These are phyloP conservation scores for Schizopora paradoxa DNA, from an alignment of 1,284 basidiomycete species.

Conservation along the genomic window DNA sequence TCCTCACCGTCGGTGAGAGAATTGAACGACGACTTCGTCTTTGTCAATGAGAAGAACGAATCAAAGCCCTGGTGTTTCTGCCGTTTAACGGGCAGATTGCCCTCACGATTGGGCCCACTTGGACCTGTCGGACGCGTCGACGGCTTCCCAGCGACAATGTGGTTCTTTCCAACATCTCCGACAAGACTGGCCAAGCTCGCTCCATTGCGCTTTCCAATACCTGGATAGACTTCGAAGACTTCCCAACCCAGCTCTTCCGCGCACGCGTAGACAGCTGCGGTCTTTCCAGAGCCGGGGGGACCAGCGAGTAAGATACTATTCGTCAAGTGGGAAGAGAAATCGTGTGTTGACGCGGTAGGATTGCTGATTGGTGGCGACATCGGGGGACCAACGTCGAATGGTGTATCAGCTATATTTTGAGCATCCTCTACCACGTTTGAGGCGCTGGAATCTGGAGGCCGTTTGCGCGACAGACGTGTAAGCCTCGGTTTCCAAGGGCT, in stretches of 20 bases:
- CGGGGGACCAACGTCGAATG: constrained; percentile 16
- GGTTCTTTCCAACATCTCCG: constrained; percentile 92
- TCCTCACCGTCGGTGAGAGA: constrained; percentile 1
- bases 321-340: constrained; percentile 50
- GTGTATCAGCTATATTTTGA: background rate
- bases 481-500: constrained; percentile 14
- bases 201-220: constrained; percentile 82
- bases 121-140: background rate
- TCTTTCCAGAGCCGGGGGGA: constrained; percentile 86
- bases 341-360: constrained; percentile 19
- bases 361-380: constrained; percentile 17
- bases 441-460: background rate
- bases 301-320: constrained; percentile 86
- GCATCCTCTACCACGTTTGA: background rate
- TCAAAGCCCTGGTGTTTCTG: constrained; percentile 1
- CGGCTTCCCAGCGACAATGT: constrained; percentile 53
- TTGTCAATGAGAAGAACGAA: background rate
- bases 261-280: constrained; percentile 88
- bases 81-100: constrained; percentile 4
- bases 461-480: constrained; percentile 11
- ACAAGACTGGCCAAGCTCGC: constrained; percentile 76
- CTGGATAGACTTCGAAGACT: constrained; percentile 97
- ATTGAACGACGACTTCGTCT: background rate
- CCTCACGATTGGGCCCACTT: background rate
- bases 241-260: constrained; percentile 93